phyloP scores from a whole-genome alignment of 768 basidiomycete genomes.

The Tylopilus felleus region DNA sequence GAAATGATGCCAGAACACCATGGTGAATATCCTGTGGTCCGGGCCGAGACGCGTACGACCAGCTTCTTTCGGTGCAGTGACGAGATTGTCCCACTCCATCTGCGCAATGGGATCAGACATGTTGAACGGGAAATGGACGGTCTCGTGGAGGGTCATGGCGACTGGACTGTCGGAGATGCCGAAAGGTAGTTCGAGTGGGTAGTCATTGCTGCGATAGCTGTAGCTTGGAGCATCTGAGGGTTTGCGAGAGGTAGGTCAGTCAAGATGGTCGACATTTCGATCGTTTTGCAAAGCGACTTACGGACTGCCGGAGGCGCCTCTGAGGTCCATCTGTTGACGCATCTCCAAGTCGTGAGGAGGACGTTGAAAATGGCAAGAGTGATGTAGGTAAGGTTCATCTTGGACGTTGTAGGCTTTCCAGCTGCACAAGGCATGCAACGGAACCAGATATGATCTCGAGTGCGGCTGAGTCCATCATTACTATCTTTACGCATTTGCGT shows the following conservation, averaged over 20 bases:
- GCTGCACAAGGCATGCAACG: no score
- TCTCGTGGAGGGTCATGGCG: slow-evolving; percentile 15
- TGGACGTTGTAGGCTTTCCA: background rate
- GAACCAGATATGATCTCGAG: no score
- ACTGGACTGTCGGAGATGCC: background rate
- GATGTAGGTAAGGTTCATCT: slow-evolving; percentile 1
- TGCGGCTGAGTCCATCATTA: no score
- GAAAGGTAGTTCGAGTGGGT: slow-evolving; percentile 9
- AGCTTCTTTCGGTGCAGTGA: slow-evolving; percentile 5
- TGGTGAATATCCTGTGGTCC: slow-evolving; percentile 10
- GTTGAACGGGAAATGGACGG: slow-evolving; percentile 8
- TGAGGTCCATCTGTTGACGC: background rate
- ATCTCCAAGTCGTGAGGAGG: slow-evolving; percentile 3
- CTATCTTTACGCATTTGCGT: no score
- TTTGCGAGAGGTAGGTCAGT: background rate
- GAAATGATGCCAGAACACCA: slow-evolving; percentile 11
- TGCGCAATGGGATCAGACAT: slow-evolving; percentile 1
- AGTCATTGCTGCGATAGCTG: slow-evolving; percentile 11
- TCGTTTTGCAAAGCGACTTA: background rate
- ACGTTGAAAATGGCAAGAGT: slow-evolving; percentile 3
- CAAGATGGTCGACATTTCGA: background rate
- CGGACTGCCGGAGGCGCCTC: background rate
- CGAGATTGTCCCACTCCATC: slow-evolving; percentile 10
- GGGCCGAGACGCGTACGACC: slow-evolving; percentile 13
- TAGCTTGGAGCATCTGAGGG: background rate